Evolutionary conservation across 1,284 basidiomycete genomes (phyloP), one percentile per base, ranked within the genome.

Genomic region (Sporisorium reilianum): DNA sequence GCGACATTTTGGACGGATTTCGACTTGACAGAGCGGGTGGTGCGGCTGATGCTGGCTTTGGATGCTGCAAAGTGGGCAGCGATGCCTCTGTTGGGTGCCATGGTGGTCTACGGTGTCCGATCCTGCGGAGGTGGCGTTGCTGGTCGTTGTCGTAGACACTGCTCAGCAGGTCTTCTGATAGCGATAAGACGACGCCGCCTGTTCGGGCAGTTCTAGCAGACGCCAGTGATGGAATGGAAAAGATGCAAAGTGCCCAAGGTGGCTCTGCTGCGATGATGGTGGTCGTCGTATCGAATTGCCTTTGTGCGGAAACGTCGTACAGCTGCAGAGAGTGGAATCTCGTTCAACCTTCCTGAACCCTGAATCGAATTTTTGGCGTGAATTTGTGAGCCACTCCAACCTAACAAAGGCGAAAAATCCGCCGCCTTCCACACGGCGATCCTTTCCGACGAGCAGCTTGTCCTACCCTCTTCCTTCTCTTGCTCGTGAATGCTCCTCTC

Each of bases 1-100:
- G 56, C 46, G 46, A 36, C 51, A 40, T 64, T 32, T 51, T 42
- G 55, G 48, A 18, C 18, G 0, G 42, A 22, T 22, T 60, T 69
- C 14, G 48, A 49, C 38, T 69, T 69, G 38, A 55, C 30, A 22
- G 61, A 56, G 8, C 67, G 61, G 30, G 38, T 51, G 51, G 50
- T 26, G 14, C 62, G 54, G 40, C 40, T 60, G 52, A 74, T 62
- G 14, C 50, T 57, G 3, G 71, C 61, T 50, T 74, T 74, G 0
- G 55, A 49, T 11, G 64, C 60, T 2, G 64, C 54, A 52, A 74
- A 74, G 41, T 74, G 71, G 16, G 65, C 42, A 11, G 64, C 55
- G 28, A 74, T 64, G 25, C 71, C 65, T 26, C 64, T 55, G 25
- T 63, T 63, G 32, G 69, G 63, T 40, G 57, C 67, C 67, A 69